Evolutionary conservation across 352 stramenopile species (phyloP).

Genomic region (Pythium sp.): DNA sequence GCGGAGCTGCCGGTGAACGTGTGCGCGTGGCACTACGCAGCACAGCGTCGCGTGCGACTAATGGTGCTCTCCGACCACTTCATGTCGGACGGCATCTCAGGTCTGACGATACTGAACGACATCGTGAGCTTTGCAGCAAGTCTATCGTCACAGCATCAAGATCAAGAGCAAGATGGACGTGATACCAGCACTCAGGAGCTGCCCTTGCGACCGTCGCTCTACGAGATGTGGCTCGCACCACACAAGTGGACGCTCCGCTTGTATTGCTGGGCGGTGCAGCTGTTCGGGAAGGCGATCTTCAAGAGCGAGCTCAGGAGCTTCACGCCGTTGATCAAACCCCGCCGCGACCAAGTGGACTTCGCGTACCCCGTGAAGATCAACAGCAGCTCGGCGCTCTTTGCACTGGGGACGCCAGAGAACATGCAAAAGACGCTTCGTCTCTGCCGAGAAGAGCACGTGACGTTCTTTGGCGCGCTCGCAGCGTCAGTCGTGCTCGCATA

Average conservation of each 20-base stretch:
- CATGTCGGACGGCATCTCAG: conserved; percentile 41
- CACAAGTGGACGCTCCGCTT: conserved; percentile 17
- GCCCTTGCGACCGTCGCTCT: conserved; percentile 26
- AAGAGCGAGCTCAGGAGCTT: conserved; percentile 3
- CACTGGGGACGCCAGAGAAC: conserved; percentile 30
- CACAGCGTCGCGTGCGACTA: conserved; percentile 24
- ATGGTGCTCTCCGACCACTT: conserved; percentile 15
- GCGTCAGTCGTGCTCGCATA: conserved; percentile 31
- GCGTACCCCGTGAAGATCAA: conserved; percentile 18
- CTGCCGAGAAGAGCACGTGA: conserved; percentile 38
- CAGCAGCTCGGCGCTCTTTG: conserved; percentile 36
- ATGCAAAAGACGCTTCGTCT: conserved; percentile 27
- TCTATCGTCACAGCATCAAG: too few species aligned
- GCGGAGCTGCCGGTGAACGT: conserved; percentile 50
- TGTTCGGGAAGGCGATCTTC: conserved; percentile 20
- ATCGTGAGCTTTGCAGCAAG: conserved; percentile 25
- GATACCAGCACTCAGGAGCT: conserved; percentile 13
- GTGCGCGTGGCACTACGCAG: conserved; percentile 38
- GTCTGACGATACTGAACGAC: conserved; percentile 34
- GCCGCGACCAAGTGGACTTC: conserved; percentile 34
- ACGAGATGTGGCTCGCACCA: conserved; percentile 26
- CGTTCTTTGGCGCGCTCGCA: conserved; percentile 34
- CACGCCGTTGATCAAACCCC: conserved; percentile 16
- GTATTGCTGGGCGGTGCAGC: conserved; percentile 7
- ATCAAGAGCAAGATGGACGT: neutral